Evolutionary conservation across 768 basidiomycete species (phyloP).

Genomic region (Lanmaoa rubissima): DNA sequence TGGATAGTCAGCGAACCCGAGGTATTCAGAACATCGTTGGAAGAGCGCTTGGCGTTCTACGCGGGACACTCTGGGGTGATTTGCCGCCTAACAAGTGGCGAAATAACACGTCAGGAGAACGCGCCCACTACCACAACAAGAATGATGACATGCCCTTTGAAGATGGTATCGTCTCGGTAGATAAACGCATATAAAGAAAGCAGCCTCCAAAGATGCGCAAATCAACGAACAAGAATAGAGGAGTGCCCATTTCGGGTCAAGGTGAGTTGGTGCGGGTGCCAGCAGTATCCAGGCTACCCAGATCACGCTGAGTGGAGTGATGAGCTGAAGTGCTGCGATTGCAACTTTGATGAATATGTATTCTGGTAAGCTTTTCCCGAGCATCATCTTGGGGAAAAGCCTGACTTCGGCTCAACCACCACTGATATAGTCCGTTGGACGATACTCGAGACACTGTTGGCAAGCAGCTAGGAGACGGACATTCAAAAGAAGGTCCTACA

Average conservation of each 20-base stretch:
- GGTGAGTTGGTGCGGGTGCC: neutral
- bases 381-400: constrained; percentile 33
- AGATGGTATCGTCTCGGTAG: constrained; percentile 44
- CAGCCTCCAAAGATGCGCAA: constrained; percentile 43
- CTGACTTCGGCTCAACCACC: neutral
- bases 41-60: constrained; percentile 48
- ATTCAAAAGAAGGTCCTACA: neutral
- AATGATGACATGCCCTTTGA: constrained; percentile 39
- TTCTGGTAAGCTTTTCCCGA: constrained; percentile 48
- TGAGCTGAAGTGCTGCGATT: constrained; percentile 45
- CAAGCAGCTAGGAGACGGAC: neutral
- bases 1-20: constrained; percentile 28
- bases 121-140: neutral
- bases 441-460: neutral
- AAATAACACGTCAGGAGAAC: neutral
- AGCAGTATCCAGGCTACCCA: constrained; percentile 31
- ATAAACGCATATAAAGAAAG: constrained; percentile 50
- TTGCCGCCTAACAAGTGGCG: constrained; percentile 29
- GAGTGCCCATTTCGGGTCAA: neutral
- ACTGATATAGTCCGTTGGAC: neutral
- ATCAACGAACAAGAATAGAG: constrained; percentile 20
- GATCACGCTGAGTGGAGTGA: constrained; percentile 50
- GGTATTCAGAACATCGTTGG: constrained; percentile 39
- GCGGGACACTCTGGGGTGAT: constrained; percentile 38
- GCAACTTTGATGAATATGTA: constrained; percentile 50